phyloP scores from a whole-genome alignment of 2,329 filamentous ascomycete genomes.

The Pyrenophora teres region DNA sequence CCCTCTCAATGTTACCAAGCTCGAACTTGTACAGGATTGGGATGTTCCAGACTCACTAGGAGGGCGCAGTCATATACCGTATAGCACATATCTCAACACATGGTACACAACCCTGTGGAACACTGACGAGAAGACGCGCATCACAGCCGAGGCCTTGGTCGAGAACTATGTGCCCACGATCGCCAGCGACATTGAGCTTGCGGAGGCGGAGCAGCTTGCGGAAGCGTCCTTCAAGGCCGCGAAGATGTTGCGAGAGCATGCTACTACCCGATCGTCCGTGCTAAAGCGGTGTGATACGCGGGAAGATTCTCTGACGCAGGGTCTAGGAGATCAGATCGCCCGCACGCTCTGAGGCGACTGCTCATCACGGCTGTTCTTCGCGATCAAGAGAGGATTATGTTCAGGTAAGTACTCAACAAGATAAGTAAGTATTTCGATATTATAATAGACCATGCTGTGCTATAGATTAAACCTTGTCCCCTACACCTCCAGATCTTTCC shows the following conservation, averaged over 20 bases:
- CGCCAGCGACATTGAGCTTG: slow-evolving; percentile 5
- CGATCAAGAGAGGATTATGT: neutral
- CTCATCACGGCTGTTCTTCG: no score
- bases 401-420: no score
- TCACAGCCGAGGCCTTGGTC: slow-evolving; percentile 1
- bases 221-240: neutral
- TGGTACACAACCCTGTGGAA: slow-evolving; percentile 22
- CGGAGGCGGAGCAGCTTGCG: neutral
- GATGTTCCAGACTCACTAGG: neutral
- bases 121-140: neutral
- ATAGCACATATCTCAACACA: slow-evolving; percentile 11
- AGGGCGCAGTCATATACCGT: slow-evolving; percentile 2
- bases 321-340: neutral
- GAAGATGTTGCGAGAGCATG: neutral
- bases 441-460: no score
- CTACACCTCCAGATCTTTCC: no score
- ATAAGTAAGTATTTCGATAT: no score
- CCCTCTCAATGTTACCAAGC: slow-evolving; percentile 17
- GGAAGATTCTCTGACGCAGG: no score
- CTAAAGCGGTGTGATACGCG: neutral
- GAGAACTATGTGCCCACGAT: neutral
- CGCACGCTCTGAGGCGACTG: neutral
- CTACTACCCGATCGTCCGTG: neutral
- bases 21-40: slow-evolving; percentile 1
- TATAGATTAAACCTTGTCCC: no score